Percentiles rank a stretch among this genome's conserved stretches.
phyloP scores from a whole-genome alignment of 2,329 filamentous ascomycete species.

The Xylariaceae sp. region DNA sequence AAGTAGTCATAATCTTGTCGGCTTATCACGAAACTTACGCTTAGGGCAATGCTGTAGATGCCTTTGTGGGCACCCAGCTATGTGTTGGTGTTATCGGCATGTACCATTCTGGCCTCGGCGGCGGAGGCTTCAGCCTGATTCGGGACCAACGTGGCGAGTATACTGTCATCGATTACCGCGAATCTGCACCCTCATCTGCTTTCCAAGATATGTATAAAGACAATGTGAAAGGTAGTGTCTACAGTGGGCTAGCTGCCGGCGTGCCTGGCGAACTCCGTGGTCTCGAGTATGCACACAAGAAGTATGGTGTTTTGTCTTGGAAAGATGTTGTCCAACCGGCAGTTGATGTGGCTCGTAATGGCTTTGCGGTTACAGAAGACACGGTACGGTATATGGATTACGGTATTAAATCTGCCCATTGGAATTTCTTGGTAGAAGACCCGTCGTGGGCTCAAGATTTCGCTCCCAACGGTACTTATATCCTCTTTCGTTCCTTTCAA shows the following conservation, averaged over 20 bases:
- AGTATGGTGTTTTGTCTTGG: slow-evolving; percentile 74
- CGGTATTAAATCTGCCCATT: slow-evolving; percentile 43
- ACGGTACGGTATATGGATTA: slow-evolving; percentile 73
- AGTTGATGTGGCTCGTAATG: slow-evolving; percentile 73
- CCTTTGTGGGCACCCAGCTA: slow-evolving; percentile 74
- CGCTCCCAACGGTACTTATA: slow-evolving; percentile 68
- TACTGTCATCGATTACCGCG: slow-evolving; percentile 88
- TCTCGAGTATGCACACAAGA: slow-evolving; percentile 76
- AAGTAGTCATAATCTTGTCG: neutral
- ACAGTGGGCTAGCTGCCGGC: slow-evolving; percentile 73
- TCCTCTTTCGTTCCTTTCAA: neutral
- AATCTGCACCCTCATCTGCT: slow-evolving; percentile 83
- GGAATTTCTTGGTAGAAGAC: slow-evolving; percentile 74
- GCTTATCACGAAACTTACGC: neutral
- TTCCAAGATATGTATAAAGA: slow-evolving; percentile 84
- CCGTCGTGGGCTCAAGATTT: slow-evolving; percentile 87
- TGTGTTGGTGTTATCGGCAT: slow-evolving; percentile 78
- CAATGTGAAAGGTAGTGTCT: slow-evolving; percentile 69
- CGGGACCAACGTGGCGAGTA: slow-evolving; percentile 73
- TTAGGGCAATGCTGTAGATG: slow-evolving; percentile 78
- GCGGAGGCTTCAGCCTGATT: slow-evolving; percentile 88
- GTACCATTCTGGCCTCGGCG: slow-evolving; percentile 84
- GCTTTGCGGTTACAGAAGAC: slow-evolving; percentile 77
- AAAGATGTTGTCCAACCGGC: slow-evolving; percentile 74
- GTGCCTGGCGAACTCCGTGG: slow-evolving; percentile 80